Base-by-base conservation (phyloP, 1,284 basidiomycete species). In the Phellopilus nigrolimitatus region DNA sequence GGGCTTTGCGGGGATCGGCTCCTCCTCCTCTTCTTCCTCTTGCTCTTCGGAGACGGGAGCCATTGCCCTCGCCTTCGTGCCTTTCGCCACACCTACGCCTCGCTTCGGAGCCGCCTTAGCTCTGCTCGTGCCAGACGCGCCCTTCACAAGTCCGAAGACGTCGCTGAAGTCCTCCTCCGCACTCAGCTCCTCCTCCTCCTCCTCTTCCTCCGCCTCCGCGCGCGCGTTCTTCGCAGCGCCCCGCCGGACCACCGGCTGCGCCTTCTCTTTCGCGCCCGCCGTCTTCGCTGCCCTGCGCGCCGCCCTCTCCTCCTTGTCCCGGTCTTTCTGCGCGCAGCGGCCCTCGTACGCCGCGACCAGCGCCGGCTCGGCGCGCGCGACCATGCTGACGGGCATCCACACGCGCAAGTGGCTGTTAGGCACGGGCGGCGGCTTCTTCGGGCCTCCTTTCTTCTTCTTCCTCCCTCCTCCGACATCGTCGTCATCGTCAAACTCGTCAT, bases 361-460 rank as follows among this genome's bases (percentile, higher is more conserved):
- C 4, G 68, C 66, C 3, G 85, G 83, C 49, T 81, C 80, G 3
- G 80, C 88, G 44, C 80, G 66, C 13, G 71, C 68, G 6, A 92
- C 75, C 72, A 93, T 84, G 54, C 76, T 81, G 12, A 84, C 86
- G 0, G 88, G 85, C 70, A 89, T 73, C 86, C 86, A 88, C 28
- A 91, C 60, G 24, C 85, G 71, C 57, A 88, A 59, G 57, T 75
- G 71, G 48, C 69, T 70, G 24, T 69, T 53, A 4, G 86, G 74
- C 57, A 75, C 71, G 3, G 74, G 67, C 4, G 74, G 72, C 10
- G 64, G 59, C 54, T 71, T 75, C 61, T 71, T 72, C 10, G 57
- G 58, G 28, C 61, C 59, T 43, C 63, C 68, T 12, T 62, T 67
- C 57, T 59, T 63, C 59, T 66, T 71, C 38, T 58, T 61, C 17